Percentiles rank a stretch among this genome's conserved stretches.
These are phyloP conservation scores for Lumnitzera littorea DNA, from an alignment of 345 rosid genomes.

Conservation along the genomic window DNA sequence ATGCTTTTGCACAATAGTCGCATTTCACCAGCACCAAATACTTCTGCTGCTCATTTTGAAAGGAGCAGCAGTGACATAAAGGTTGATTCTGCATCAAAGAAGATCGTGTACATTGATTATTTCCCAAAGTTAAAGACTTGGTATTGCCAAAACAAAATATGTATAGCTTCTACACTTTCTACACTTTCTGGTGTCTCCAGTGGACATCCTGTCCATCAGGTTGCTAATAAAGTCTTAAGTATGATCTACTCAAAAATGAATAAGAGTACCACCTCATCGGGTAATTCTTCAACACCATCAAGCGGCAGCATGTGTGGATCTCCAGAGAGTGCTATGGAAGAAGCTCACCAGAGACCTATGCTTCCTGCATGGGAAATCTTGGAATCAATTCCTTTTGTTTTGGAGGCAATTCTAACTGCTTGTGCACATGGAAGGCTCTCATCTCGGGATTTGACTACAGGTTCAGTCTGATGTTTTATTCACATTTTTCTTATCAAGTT, in stretches of 20 bases:
- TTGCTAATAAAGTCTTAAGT: constrained; percentile 43
- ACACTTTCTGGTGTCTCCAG: constrained; percentile 37
- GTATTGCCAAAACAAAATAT: constrained; percentile 60
- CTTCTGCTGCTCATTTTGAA: constrained; percentile 21
- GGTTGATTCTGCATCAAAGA: constrained; percentile 18
- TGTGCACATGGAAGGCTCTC: constrained; percentile 67
- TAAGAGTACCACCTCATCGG: constrained; percentile 23
- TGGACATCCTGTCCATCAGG: constrained; percentile 51
- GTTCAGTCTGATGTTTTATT: constrained; percentile 15
- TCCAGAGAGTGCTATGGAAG: constrained; percentile 31
- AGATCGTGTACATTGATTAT: constrained; percentile 36
- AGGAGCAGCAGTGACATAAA: constrained; percentile 13
- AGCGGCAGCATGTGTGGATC: constrained; percentile 29
- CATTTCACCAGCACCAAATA: constrained; percentile 13
- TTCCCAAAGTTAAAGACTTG: constrained; percentile 59
- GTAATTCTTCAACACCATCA: constrained; percentile 30
- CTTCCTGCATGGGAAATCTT: constrained; percentile 66
- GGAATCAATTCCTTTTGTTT: constrained; percentile 57
- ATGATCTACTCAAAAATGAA: constrained; percentile 54
- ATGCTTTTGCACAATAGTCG: constrained; percentile 40
- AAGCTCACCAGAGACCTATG: constrained; percentile 38
- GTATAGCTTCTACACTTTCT: constrained; percentile 58
- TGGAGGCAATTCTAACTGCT: constrained; percentile 61
- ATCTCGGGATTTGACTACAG: constrained; percentile 59
- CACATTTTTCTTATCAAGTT: constrained; percentile 6